Evolutionary conservation across 495 filamentous ascomycete species (phyloP), one percentile per base, ranked within the genome.

Genomic region (Aspergillus baeticus): DNA sequence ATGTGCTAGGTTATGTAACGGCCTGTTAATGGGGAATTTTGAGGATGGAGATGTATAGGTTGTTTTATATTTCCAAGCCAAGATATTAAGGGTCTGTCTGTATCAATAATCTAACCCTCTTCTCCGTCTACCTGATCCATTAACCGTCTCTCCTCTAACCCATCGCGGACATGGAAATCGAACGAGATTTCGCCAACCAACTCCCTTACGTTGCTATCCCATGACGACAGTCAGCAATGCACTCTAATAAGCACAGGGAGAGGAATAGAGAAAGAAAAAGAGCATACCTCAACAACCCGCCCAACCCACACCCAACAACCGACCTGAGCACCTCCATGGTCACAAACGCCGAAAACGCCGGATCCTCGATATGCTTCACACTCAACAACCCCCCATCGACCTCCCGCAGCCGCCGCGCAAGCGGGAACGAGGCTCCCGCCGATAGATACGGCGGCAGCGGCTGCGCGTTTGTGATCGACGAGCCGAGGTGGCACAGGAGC

Each of bases 151-250:
- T n/a, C n/a, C n/a, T n/a, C n/a, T n/a, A n/a, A n/a, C n/a, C n/a
- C n/a, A n/a, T n/a, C n/a, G n/a, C n/a, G n/a, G 34, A 68, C 47
- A 58, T 77, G 67, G 36, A 85, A 88, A 22, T 85, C 81, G 57
- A 92, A 91, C 57, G 87, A 87, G 7, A 91, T 80, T 51, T 90
- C 88, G 0, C 89, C 89, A 8, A 92, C 87, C 18, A 92, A 64
- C 21, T 80, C 77, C 53, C 78, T 84, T 3, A 89, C 83, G 37
- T 78, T 75, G 8, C 75, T 81, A 51, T 17, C 0, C 39, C 2
- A n/a, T n/a, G n/a, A n/a, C n/a, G n/a, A n/a, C n/a, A n/a, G n/a
- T n/a, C n/a, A n/a, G n/a, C n/a, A n/a, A n/a, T n/a, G n/a, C n/a
- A n/a, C n/a, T n/a, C n/a, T 44, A 5, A 38, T 56, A 35, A 63